Evolutionary conservation across 2,329 filamentous ascomycete species (phyloP).

Genomic region (Venturia nashicola): DNA sequence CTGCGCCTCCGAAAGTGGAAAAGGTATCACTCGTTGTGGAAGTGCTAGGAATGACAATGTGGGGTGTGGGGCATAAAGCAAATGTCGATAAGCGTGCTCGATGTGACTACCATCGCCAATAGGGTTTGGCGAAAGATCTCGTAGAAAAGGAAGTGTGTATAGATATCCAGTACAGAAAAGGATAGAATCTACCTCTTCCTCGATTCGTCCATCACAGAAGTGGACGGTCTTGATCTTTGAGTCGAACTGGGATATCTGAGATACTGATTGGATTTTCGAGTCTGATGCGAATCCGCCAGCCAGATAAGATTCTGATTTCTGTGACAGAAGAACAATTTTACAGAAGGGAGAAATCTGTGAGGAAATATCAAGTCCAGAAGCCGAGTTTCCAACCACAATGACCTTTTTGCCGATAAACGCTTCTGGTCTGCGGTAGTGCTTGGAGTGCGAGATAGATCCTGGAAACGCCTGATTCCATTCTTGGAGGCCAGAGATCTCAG

Average conservation of each 20-base stretch:
- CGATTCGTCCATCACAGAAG: slow-evolving; percentile 53
- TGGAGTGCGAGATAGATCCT: slow-evolving; percentile 44
- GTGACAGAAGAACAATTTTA: slow-evolving; percentile 48
- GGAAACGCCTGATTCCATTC: slow-evolving; percentile 29
- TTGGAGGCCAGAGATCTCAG: slow-evolving; percentile 26
- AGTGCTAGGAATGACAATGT: slow-evolving; percentile 68
- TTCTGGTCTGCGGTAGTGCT: slow-evolving; percentile 59
- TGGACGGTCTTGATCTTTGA: slow-evolving; percentile 47
- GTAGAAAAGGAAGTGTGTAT: slow-evolving; percentile 66
- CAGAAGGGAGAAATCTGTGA: slow-evolving; percentile 57
- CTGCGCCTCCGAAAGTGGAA: slow-evolving; percentile 69
- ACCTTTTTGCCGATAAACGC: slow-evolving; percentile 57
- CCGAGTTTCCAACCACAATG: slow-evolving; percentile 71
- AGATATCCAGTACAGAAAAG: slow-evolving; percentile 87
- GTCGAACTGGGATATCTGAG: slow-evolving; percentile 42
- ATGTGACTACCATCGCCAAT: slow-evolving; percentile 50
- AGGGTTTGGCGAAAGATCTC: slow-evolving; percentile 33
- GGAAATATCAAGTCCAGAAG: slow-evolving; percentile 75
- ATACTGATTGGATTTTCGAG: slow-evolving; percentile 18
- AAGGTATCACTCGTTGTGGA: slow-evolving; percentile 78
- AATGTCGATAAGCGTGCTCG: slow-evolving; percentile 62
- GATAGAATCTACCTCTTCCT: slow-evolving; percentile 59
- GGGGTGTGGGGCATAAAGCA: slow-evolving; percentile 64
- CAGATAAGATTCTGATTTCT: slow-evolving; percentile 39
- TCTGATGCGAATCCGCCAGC: slow-evolving; percentile 3